Percentiles rank a stretch among this genome's conserved stretches.
Evolutionary conservation across 2,329 filamentous ascomycete genomes (phyloP).

Genomic region (Aspergillus persii): DNA sequence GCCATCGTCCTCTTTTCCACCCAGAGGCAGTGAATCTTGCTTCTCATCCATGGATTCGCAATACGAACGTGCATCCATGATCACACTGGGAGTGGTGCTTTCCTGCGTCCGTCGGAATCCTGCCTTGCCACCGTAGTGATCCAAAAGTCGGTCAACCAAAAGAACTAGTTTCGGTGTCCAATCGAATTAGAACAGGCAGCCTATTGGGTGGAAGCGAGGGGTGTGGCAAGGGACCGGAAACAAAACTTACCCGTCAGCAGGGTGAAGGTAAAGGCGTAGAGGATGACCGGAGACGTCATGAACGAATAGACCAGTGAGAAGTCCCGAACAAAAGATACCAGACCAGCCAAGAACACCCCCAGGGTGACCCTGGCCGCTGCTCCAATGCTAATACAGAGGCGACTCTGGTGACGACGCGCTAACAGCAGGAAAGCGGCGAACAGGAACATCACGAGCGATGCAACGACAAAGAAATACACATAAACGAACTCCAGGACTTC

Average conservation of each 20-base stretch:
- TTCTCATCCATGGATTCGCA: neutral
- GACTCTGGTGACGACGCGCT: slow-evolving; percentile 25
- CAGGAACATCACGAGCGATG: slow-evolving; percentile 36
- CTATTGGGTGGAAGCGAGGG: neutral
- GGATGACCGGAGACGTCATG: slow-evolving; percentile 41
- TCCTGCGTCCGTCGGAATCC: slow-evolving; percentile 25
- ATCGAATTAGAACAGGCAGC: slow-evolving; percentile 15
- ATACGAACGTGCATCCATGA: neutral
- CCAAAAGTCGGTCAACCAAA: slow-evolving; percentile 36
- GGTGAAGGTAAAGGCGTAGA: slow-evolving; percentile 34
- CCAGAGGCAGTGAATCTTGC: neutral
- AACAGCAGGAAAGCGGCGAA: slow-evolving; percentile 35
- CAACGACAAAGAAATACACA: slow-evolving; percentile 40
- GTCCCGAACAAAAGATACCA: slow-evolving; percentile 30
- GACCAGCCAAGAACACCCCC: slow-evolving; percentile 26
- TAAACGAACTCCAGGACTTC: slow-evolving; percentile 40
- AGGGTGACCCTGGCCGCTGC: slow-evolving; percentile 28
- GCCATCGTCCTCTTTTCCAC: neutral
- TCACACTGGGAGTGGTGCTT: slow-evolving; percentile 14
- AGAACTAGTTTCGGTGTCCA: slow-evolving; percentile 20
- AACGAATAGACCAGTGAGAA: slow-evolving; percentile 37
- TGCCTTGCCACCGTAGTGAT: slow-evolving; percentile 25
- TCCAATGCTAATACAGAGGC: slow-evolving; percentile 24
- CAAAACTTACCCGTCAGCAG: slow-evolving; percentile 30
- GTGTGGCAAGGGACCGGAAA: neutral